Evolutionary conservation across 2,329 filamentous ascomycete genomes (phyloP).

Genomic region (Exophiala calicioides): DNA sequence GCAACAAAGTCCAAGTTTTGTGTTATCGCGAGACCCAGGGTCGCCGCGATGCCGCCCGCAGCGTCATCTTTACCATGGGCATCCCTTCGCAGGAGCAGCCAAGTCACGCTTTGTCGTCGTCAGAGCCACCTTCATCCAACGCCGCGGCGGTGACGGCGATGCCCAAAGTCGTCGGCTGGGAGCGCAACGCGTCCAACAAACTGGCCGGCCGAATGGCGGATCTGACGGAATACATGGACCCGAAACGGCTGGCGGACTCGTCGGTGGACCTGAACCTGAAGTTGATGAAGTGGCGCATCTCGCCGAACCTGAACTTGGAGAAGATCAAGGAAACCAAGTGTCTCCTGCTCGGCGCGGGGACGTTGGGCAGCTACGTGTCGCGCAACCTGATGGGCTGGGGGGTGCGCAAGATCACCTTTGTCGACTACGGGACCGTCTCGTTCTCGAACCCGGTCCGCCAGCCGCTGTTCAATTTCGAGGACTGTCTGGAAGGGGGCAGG

Average conservation of each 20-base stretch:
- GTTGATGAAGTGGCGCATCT: slow-evolving; percentile 98
- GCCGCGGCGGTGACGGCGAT: slow-evolving; percentile 44
- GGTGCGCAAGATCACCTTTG: slow-evolving; percentile 89
- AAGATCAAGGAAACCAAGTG: slow-evolving; percentile 87
- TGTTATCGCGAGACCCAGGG: slow-evolving; percentile 85
- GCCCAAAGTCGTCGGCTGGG: slow-evolving; percentile 95
- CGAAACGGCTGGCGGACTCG: slow-evolving; percentile 79
- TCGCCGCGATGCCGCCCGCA: slow-evolving; percentile 76
- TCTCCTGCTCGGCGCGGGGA: slow-evolving; percentile 86
- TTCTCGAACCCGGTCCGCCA: slow-evolving; percentile 97
- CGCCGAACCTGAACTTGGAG: slow-evolving; percentile 82
- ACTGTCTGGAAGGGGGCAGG: slow-evolving; percentile 81
- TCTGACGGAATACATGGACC: slow-evolving; percentile 91
- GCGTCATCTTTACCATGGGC: slow-evolving; percentile 69
- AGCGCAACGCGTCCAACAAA: slow-evolving; percentile 77
- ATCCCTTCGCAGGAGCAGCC: slow-evolving; percentile 14
- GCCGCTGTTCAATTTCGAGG: slow-evolving; percentile 84
- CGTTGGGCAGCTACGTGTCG: slow-evolving; percentile 89
- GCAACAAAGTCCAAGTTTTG: slow-evolving; percentile 77
- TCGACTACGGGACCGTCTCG: slow-evolving; percentile 90
- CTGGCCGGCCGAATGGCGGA: slow-evolving; percentile 76
- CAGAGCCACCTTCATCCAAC: slow-evolving; percentile 7
- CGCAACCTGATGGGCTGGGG: slow-evolving; percentile 94
- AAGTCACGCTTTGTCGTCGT: slow-evolving; percentile 21
- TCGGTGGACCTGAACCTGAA: slow-evolving; percentile 96